phyloP scores from a whole-genome alignment of 352 stramenopile genomes.

The Vaucheria bursata region DNA sequence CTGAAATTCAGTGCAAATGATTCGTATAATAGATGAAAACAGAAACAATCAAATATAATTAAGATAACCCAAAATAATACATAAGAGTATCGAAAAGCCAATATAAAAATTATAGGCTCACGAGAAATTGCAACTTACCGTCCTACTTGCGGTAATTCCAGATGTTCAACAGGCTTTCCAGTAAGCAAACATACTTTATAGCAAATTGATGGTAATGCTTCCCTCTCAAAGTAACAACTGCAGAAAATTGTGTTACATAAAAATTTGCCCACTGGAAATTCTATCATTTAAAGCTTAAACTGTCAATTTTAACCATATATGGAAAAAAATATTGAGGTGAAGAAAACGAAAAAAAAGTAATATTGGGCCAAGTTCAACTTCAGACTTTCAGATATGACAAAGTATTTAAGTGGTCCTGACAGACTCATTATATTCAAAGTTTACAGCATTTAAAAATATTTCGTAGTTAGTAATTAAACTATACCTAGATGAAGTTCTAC shows the following conservation, averaged over 20 bases:
- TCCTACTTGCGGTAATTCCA: conserved; percentile 41
- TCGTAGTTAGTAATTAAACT: neutral
- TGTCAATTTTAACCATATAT: neutral
- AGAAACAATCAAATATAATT: too few species aligned
- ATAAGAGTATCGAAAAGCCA: too few species aligned
- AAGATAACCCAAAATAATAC: too few species aligned
- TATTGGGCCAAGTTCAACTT: too few species aligned
- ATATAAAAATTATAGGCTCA: too few species aligned
- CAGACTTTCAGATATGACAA: too few species aligned
- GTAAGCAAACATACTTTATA: conserved; percentile 26
- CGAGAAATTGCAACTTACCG: neutral
- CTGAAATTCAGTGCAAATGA: too few species aligned
- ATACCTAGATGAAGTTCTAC: conserved; percentile 21
- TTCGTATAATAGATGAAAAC: too few species aligned
- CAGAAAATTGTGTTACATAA: neutral
- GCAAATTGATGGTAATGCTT: conserved; percentile 43
- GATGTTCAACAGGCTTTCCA: conserved; percentile 34
- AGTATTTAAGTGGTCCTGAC: too few species aligned
- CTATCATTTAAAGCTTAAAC: neutral
- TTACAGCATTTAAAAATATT: neutral
- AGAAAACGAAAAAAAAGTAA: too few species aligned
- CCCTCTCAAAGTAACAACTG: conserved; percentile 41
- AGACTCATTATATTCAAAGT: too few species aligned
- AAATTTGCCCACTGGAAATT: neutral
- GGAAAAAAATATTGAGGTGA: neutral